Conservation (phyloP, 805 yeast species). For the Huiozyma sinensis region DNA sequence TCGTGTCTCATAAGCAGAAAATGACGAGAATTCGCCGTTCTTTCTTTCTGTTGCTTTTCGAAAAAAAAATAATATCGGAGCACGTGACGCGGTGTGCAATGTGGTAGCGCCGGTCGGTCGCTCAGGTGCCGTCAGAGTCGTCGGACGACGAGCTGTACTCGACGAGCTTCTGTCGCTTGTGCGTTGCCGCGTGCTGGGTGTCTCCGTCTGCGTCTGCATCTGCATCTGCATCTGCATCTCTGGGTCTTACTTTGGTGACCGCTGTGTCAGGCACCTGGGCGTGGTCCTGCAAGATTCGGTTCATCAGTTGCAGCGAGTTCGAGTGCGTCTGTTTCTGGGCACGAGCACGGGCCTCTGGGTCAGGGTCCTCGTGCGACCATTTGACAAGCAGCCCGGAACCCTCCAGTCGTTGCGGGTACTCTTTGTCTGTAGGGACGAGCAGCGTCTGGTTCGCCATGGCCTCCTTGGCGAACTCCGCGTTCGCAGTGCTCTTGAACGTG, state of each 20-base stretch:
- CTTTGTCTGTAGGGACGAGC: constrained; percentile 30
- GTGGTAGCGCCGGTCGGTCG: too few species aligned
- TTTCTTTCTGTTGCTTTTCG: too few species aligned
- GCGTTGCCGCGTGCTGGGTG: neutral
- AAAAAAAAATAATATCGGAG: too few species aligned
- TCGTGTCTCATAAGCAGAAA: too few species aligned
- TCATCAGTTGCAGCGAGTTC: constrained; percentile 16
- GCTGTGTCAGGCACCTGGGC: neutral
- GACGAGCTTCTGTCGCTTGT: neutral
- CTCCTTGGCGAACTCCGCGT: constrained; percentile 92
- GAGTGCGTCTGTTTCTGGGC: constrained; percentile 21
- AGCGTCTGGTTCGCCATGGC: constrained; percentile 82
- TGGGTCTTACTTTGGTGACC: neutral
- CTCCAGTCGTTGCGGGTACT: constrained; percentile 48
- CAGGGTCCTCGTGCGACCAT: constrained; percentile 90
- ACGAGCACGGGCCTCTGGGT: constrained; percentile 35
- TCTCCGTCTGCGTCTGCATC: neutral
- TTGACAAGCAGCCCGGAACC: constrained; percentile 36
- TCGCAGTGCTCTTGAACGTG: constrained; percentile 52
- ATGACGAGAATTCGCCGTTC: too few species aligned
- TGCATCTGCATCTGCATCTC: neutral
- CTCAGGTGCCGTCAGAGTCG: too few species aligned
- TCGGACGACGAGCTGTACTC: neutral
- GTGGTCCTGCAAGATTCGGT: neutral
- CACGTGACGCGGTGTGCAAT: too few species aligned